Base-by-base conservation (phyloP, 2,329 filamentous ascomycete genomes). In the Aspergillus persii region DNA sequence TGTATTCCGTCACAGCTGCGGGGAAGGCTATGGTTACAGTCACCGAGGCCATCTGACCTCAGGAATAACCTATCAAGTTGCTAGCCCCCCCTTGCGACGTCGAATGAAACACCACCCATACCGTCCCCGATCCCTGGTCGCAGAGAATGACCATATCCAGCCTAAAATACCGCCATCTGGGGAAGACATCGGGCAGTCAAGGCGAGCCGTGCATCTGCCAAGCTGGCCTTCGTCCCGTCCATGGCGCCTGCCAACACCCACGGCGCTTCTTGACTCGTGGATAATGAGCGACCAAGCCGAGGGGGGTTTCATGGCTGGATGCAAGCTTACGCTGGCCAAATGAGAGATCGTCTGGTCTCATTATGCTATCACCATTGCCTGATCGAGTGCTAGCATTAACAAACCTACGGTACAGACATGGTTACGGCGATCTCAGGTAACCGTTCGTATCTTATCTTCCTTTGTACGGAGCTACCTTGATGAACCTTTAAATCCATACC, bases 171-270 rank as follows among this genome's bases (percentile, higher is more conserved):
- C 36, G 36, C 36, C 36, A 41, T 41, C 36, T 7, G 36, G 48
- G 27, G 26, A 27, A n/a, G 33, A 23, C 26, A 2, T 27, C 47
- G 33, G 26, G 18, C 52, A 54, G 30, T 54, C 52, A 54, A 47
- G 52, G 39, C 41, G 52, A 54, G 53, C 39, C 29, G n/a, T 54
- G 41, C 12, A 54, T 5, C 26, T 54, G 53, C 53, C 44, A 54
- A 54, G 53, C 26, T 41, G 53, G 15, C 4, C 33, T 36, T 36
- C 36, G 15, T 41, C 36, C 36, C 36, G 36, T 41, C 36, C 36
- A 41, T n/a, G 15, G 36, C 36, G 12, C 12, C 4, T 41, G 36
- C 36, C 36, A 41, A 41, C 36, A n/a, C 12, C 11, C 11, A 41
- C 15, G 36, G 15, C 12, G 12, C 12, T 7, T 41, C 36, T 41